These are phyloP conservation scores for Picea abies DNA, from an alignment of 83 land plant species.

Conservation along the genomic window DNA sequence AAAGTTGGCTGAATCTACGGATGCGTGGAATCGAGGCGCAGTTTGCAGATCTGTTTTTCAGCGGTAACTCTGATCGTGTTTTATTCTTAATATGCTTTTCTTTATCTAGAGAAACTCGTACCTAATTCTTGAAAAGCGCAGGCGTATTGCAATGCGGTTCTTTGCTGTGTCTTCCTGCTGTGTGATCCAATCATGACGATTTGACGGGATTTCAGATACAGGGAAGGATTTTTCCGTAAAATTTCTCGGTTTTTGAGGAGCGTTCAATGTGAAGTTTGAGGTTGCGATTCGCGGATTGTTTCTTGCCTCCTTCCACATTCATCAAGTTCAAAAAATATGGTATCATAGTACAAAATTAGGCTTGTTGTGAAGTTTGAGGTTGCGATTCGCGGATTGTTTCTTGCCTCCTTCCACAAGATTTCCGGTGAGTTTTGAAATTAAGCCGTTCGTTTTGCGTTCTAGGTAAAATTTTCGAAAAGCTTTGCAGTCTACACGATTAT, in stretches of 20 bases:
- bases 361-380: background rate
- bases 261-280: background rate
- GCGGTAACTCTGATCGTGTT: background rate
- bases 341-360: too few relatives aligned
- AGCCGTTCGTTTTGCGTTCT: background rate
- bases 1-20: conserved; percentile 1
- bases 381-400: background rate
- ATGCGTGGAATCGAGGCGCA: background rate
- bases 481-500: too few relatives aligned
- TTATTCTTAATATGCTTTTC: too few relatives aligned
- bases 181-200: background rate
- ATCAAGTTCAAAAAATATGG: too few relatives aligned
- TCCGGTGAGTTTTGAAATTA: background rate
- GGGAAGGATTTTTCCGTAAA: too few relatives aligned
- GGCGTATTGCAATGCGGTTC: background rate
- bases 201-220: background rate
- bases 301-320: background rate
- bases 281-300: background rate
- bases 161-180: background rate
- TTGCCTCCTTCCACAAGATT: background rate
- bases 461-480: background rate
- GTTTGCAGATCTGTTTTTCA: conserved; percentile 7
- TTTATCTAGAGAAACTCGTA: background rate
- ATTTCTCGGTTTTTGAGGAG: background rate
- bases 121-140: background rate